Evolutionary conservation across 176 grass and related monocot species (phyloP).

Genomic region (Bromus sterilis): DNA sequence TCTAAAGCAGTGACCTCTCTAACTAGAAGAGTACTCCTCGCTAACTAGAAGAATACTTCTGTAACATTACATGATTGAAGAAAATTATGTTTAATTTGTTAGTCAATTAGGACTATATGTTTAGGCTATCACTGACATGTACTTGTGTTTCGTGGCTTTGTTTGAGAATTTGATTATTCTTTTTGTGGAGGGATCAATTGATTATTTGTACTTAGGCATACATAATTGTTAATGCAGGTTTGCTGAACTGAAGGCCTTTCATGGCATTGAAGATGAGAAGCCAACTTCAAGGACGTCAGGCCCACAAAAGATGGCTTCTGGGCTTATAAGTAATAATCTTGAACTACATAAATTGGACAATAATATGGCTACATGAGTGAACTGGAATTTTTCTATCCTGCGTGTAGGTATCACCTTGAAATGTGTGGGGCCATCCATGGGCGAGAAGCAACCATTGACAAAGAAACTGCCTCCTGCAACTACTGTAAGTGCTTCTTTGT

Average conservation of each 20-base stretch:
- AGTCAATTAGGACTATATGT: not conserved
- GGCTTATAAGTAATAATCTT: conserved; percentile 59
- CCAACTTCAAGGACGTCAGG: conserved; percentile 47
- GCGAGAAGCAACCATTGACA: conserved; percentile 72
- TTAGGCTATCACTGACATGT: not conserved
- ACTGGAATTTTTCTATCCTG: not conserved
- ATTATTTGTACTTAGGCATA: not conserved
- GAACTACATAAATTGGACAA: not conserved
- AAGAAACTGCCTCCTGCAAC: conserved; percentile 78
- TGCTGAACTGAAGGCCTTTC: conserved; percentile 58
- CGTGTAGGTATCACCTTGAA: conserved; percentile 72
- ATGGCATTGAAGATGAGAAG: conserved; percentile 89
- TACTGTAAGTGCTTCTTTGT: conserved; percentile 39
- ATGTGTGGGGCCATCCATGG: conserved; percentile 94
- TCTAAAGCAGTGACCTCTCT: not conserved
- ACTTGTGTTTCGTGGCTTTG: not conserved
- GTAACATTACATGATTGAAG: not conserved
- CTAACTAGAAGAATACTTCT: not conserved
- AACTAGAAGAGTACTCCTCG: not conserved
- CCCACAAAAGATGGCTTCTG: conserved; percentile 77
- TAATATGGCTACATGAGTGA: not conserved
- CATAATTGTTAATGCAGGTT: conserved; percentile 45
- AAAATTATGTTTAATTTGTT: not conserved
- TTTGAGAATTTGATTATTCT: not conserved
- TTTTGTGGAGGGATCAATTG: too few species aligned